Conservation (phyloP, 805 yeast species). For the Tanozyma kutaoensis region DNA sequence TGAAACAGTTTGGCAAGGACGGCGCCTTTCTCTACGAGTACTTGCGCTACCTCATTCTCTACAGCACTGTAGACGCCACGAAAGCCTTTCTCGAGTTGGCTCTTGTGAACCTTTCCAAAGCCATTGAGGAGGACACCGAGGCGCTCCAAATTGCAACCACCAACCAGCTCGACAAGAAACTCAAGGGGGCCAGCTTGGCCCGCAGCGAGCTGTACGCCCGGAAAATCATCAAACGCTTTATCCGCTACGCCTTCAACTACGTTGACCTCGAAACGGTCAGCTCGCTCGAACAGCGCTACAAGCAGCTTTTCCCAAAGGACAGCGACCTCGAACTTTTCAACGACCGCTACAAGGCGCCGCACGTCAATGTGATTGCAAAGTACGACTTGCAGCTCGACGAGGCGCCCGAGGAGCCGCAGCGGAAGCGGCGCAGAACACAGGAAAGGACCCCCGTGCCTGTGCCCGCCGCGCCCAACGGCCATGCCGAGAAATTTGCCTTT, state of each 20-base stretch:
- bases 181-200: conserved; percentile 6
- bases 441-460: not conserved
- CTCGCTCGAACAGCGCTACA: conserved; percentile 53
- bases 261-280: conserved; percentile 60
- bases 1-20: conserved; percentile 40
- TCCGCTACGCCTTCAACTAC: conserved; percentile 53
- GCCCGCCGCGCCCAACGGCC: conserved; percentile 1
- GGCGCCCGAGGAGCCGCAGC: conserved; percentile 5
- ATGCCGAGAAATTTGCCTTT: conserved; percentile 10
- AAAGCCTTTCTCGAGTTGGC: conserved; percentile 76
- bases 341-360: conserved; percentile 24
- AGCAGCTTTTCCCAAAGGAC: conserved; percentile 52
- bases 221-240: conserved; percentile 31
- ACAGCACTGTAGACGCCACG: conserved; percentile 61
- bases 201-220: conserved; percentile 13
- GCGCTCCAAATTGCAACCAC: conserved; percentile 4
- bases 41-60: conserved; percentile 51
- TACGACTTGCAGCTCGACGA: conserved; percentile 18
- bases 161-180: conserved; percentile 5
- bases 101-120: conserved; percentile 36
- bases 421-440: conserved; percentile 2
- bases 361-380: conserved; percentile 20
- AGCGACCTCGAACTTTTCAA: conserved; percentile 24
- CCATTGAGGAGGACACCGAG: conserved; percentile 9
- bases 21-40: conserved; percentile 58